Evolutionary conservation across 1,139 yeast species (phyloP), one percentile per base, ranked within the genome.

Genomic region (Blastobotrys proliferans): DNA sequence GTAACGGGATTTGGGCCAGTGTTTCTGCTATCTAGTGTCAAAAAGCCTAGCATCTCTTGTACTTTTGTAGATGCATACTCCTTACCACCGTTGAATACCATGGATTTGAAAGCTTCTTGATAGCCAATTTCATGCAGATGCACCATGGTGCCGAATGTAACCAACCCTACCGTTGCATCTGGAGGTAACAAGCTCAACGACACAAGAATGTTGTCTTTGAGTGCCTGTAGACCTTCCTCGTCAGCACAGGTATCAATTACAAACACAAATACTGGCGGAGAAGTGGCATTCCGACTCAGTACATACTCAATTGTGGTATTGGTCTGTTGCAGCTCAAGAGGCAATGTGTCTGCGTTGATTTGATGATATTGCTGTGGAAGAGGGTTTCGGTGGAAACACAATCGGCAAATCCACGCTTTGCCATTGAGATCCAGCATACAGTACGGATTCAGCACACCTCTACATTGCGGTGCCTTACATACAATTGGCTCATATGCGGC

Each of bases 241-340:
- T 74, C 82, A 40, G 77, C 66, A 52, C 86, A 77, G 0, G 83
- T 72, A 61, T 83, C 94, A 21, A 83, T 77, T n/a, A 82, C 79
- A 53, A 72, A 81, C 27, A 81, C 56, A 56, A 78, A 81, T 4
- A 81, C 70, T 1, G 69, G 69, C 3, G 62, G 58, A 5, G 69
- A 60, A 13, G 62, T 60, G 20, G 70, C 67, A 1, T 48, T 50
- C 33, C 74, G 68, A 1, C 77, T 75, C 18, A 83, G 67, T 8
- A 70, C 57, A 55, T 81, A 83, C 58, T 83, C 92, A 16, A 81
- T 69, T 1, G 88, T 77, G 6, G 80, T 60, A 31, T 67, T 64
- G 26, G 64, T 66, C 0, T 76, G 74, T 26, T 60, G 57, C 17
- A 58, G 44, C 41, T 61, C 64, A n/a, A 48, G 45, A 2, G 66